Evolutionary conservation across 345 rosid species (phyloP).

Genomic region (Sonneratia caseolaris): DNA sequence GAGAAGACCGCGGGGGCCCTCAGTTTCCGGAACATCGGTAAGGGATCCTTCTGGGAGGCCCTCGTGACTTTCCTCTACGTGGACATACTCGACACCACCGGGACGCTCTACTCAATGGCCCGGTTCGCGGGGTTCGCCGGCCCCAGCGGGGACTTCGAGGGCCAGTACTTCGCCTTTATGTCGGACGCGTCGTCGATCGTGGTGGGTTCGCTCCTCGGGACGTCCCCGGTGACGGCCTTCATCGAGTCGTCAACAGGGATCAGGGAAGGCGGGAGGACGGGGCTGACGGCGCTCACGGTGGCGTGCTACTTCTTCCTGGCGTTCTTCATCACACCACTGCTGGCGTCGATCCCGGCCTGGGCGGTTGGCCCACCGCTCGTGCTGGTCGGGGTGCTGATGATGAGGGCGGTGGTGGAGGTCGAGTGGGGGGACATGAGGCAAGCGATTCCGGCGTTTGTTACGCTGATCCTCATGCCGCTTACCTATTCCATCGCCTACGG

Average conservation of each 20-base stretch:
- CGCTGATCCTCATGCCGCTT: constrained; percentile 74
- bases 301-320: constrained; percentile 75
- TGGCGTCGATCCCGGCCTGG: constrained; percentile 90
- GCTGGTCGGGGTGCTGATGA: constrained; percentile 91
- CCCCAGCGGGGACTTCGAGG: constrained; percentile 57
- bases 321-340: constrained; percentile 69
- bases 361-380: constrained; percentile 95
- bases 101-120: constrained; percentile 92
- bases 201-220: constrained; percentile 76
- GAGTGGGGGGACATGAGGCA: constrained; percentile 87
- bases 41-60: constrained; percentile 79
- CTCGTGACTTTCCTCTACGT: constrained; percentile 75
- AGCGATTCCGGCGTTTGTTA: constrained; percentile 83
- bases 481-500: constrained; percentile 92
- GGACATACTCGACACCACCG: constrained; percentile 81
- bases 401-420: constrained; percentile 80
- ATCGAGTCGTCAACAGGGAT: constrained; percentile 91
- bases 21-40: constrained; percentile 48
- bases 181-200: constrained; percentile 80
- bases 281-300: constrained; percentile 71
- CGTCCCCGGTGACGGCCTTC: constrained; percentile 78
- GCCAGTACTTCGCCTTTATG: constrained; percentile 92
- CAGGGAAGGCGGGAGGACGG: constrained; percentile 82
- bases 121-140: constrained; percentile 70
- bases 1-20: constrained; percentile 72